phyloP scores from a whole-genome alignment of 140 eudicot species.

The Senecio squalidus region DNA sequence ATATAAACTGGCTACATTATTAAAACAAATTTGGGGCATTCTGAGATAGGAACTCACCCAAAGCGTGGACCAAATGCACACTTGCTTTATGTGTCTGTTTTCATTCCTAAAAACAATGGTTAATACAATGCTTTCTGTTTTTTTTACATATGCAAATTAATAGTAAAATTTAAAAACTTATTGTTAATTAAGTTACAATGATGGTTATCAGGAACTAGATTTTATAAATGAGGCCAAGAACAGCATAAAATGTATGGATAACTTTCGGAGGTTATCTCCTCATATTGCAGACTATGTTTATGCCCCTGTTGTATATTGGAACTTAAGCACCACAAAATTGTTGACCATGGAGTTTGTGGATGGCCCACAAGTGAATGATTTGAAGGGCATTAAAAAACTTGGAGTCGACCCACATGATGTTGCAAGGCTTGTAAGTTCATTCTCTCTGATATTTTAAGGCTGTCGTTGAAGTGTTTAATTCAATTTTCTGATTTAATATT shows the following conservation, averaged over 20 bases:
- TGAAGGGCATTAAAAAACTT: conserved; percentile 48
- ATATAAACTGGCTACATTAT: too few species aligned
- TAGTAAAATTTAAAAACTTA: not conserved
- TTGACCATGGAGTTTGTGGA: conserved; percentile 91
- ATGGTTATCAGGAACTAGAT: conserved; percentile 85
- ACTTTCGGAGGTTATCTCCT: conserved; percentile 89
- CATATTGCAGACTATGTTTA: conserved; percentile 85
- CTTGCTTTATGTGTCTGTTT: too few species aligned
- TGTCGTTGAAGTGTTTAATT: too few species aligned
- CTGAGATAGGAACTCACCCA: too few species aligned
- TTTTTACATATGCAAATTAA: too few species aligned
- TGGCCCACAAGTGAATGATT: conserved; percentile 73
- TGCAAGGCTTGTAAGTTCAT: conserved; percentile 58
- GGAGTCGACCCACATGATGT: conserved; percentile 69
- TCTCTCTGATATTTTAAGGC: not conserved
- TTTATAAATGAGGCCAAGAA: conserved; percentile 89
- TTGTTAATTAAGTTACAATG: conserved; percentile 27
- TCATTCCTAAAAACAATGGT: too few species aligned
- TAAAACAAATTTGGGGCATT: too few species aligned
- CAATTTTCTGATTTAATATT: not conserved
- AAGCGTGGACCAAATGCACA: too few species aligned
- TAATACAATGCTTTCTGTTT: too few species aligned
- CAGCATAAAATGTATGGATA: conserved; percentile 87
- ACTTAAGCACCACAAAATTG: conserved; percentile 71
- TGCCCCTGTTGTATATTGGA: conserved; percentile 74